Base-by-base conservation (phyloP, 2,329 filamentous ascomycete species). In the Amylocarpus encephaloides region DNA sequence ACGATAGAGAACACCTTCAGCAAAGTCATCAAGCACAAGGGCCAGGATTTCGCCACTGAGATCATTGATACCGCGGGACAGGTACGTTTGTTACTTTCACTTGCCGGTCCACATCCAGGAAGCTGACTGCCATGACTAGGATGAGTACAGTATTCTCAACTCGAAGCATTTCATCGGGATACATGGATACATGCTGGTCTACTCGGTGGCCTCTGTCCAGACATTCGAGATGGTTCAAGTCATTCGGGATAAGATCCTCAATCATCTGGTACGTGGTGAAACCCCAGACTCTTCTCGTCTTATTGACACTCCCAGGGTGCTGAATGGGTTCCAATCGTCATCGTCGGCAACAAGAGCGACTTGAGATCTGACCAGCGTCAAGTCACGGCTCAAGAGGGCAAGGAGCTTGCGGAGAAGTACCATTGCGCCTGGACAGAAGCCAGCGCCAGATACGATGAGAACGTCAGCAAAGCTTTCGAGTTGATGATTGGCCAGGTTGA, bases 1-100 rank as follows among this genome's bases (percentile, higher is more conserved):
- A 98, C 93, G 36, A 97, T 98, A 65, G 93, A 98, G 71, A 98
- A 97, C 70, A 97, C 92, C 2, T 98, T 98, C 69, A 94, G 86
- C 75, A 95, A 95, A 70, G 85, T 90, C 60, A 95, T 98, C 68
- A 86, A 88, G 63, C 86, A 87, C 70, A 95, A 93, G 71, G 86
- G 87, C 45, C 89, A 96, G 70, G 93, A 97, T 59, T 98, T 84
- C 70, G 83, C 88, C 46, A 95, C 91, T 11, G 93, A 98, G 73
- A 97, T 98, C 64, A 93, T 98, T 68, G 93, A 98, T 68, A 98
- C 93, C 26, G 93, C 93, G 47, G 93, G 93, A 53, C 91, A 95
- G 78, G 86, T 90, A 76, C 65, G 73, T 51, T 43, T 16, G n/a
- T 12, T 30, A 26, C 22, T 26, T 26, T 26, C 4, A 7, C 22